These are phyloP conservation scores for Candida pseudoviswanathii DNA, from an alignment of 1,139 yeast species.

Conservation along the genomic window DNA sequence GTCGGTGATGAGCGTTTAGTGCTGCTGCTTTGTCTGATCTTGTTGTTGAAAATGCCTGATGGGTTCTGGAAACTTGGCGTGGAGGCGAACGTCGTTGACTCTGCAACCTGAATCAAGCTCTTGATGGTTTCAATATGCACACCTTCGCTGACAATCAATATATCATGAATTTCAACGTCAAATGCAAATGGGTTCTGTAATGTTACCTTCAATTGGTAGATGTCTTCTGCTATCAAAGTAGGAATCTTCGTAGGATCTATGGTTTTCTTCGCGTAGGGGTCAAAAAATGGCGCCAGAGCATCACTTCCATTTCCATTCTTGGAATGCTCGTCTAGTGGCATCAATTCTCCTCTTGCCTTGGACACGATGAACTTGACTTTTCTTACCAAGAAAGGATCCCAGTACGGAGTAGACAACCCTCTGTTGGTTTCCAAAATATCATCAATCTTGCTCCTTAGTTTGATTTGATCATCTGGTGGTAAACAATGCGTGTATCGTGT, in stretches of 20 bases:
- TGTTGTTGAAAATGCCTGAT: not conserved
- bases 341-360: conserved; percentile 28
- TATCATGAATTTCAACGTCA: conserved; percentile 62
- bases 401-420: conserved; percentile 41
- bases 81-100: not conserved
- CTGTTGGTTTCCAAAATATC: conserved; percentile 19
- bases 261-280: conserved; percentile 32
- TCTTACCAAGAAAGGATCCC: conserved; percentile 73
- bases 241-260: conserved; percentile 25
- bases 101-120: conserved; percentile 16
- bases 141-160: conserved; percentile 44
- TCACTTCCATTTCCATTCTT: conserved; percentile 1
- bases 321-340: conserved; percentile 37
- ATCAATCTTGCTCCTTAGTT: conserved; percentile 30
- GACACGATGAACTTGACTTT: conserved; percentile 39
- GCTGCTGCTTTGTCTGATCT: not conserved
- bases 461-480: conserved; percentile 39
- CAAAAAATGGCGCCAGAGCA: conserved; percentile 24
- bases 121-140: conserved; percentile 32
- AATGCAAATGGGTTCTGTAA: conserved; percentile 84
- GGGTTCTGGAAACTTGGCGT: not conserved
- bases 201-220: conserved; percentile 52
- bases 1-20: conserved; percentile 1
- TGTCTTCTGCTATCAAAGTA: conserved; percentile 57
- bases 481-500: conserved; percentile 56